Conservation (phyloP, 2,329 filamentous ascomycete genomes). For the Diaporthe sp. region DNA sequence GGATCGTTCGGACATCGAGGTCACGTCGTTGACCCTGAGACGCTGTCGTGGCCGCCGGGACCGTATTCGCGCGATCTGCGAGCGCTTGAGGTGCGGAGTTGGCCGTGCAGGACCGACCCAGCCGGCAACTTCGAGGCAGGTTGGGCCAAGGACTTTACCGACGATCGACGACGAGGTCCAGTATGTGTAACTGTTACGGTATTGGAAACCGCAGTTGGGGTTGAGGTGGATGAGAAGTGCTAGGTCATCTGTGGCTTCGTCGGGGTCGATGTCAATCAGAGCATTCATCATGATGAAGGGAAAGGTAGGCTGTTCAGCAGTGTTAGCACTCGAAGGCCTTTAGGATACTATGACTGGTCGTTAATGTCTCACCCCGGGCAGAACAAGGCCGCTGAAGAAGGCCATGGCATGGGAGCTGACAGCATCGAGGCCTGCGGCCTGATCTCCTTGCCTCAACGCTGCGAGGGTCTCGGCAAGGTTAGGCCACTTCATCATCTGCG, state of each 20-base stretch:
- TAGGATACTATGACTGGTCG: background rate
- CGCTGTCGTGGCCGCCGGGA: conserved; percentile 67
- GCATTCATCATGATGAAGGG: conserved; percentile 84
- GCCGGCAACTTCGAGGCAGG: conserved; percentile 75
- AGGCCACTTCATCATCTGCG: conserved; percentile 80
- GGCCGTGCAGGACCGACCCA: conserved; percentile 81
- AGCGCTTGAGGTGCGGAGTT: conserved; percentile 72
- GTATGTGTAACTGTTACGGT: conserved; percentile 79
- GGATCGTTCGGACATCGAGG: conserved; percentile 74
- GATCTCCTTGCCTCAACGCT: conserved; percentile 69
- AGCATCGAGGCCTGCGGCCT: conserved; percentile 66
- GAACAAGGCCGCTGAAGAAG: conserved; percentile 79
- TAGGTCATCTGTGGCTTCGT: conserved; percentile 72
- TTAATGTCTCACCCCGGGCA: conserved; percentile 69
- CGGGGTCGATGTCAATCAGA: conserved; percentile 79
- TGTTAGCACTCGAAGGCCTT: background rate
- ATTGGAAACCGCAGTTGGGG: conserved; percentile 79
- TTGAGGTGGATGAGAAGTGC: conserved; percentile 75
- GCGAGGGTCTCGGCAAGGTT: conserved; percentile 74
- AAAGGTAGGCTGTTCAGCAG: conserved; percentile 60
- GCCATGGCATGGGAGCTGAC: conserved; percentile 79
- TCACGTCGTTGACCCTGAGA: conserved; percentile 68
- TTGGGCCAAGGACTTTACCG: conserved; percentile 79
- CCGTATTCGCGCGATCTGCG: conserved; percentile 77
- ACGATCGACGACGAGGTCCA: conserved; percentile 79